phyloP scores from a whole-genome alignment of 2,329 filamentous ascomycete species.

The Sporothrix brunneoviolacea region DNA sequence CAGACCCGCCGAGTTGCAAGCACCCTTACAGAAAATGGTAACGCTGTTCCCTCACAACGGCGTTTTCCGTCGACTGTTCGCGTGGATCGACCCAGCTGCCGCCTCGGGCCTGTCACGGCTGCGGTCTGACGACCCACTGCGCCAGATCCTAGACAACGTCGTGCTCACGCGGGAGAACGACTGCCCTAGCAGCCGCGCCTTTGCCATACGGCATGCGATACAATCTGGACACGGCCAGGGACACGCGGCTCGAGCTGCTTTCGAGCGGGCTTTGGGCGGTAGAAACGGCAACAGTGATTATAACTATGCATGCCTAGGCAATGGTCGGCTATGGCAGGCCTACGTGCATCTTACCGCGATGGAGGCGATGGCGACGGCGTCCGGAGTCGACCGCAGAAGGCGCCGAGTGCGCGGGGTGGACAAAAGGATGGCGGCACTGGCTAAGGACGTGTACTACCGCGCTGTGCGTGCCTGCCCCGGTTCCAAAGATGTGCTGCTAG shows the following conservation, averaged over 20 bases:
- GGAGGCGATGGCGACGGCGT: slow-evolving; percentile 8
- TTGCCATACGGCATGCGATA: slow-evolving; percentile 47
- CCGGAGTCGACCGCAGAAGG: slow-evolving; percentile 25
- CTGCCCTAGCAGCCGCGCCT: slow-evolving; percentile 37
- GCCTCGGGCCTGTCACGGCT: slow-evolving; percentile 30
- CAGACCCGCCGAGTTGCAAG: slow-evolving; percentile 59
- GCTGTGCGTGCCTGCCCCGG: slow-evolving; percentile 43
- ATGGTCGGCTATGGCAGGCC: slow-evolving; percentile 40
- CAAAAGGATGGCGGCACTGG: slow-evolving; percentile 17
- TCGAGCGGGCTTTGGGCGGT: slow-evolving; percentile 42
- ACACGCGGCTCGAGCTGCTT: slow-evolving; percentile 44
- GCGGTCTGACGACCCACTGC: slow-evolving; percentile 68
- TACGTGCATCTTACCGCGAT: slow-evolving; percentile 39
- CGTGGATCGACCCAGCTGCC: slow-evolving; percentile 58
- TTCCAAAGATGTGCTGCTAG: slow-evolving; percentile 44
- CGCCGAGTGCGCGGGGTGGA: slow-evolving; percentile 20
- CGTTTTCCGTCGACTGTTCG: slow-evolving; percentile 64
- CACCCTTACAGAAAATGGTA: slow-evolving; percentile 55
- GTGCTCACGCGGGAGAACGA: slow-evolving; percentile 35
- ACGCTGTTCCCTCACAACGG: slow-evolving; percentile 66
- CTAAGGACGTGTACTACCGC: slow-evolving; percentile 43
- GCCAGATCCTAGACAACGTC: slow-evolving; percentile 54
- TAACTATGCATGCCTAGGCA: slow-evolving; percentile 24
- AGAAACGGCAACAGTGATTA: slow-evolving; percentile 20
- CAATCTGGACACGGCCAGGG: slow-evolving; percentile 42